Percentiles rank a stretch among this genome's conserved stretches.
Conservation (phyloP, 371 early-diverging fungal genomes). For the Dichotomocladium elegans region DNA sequence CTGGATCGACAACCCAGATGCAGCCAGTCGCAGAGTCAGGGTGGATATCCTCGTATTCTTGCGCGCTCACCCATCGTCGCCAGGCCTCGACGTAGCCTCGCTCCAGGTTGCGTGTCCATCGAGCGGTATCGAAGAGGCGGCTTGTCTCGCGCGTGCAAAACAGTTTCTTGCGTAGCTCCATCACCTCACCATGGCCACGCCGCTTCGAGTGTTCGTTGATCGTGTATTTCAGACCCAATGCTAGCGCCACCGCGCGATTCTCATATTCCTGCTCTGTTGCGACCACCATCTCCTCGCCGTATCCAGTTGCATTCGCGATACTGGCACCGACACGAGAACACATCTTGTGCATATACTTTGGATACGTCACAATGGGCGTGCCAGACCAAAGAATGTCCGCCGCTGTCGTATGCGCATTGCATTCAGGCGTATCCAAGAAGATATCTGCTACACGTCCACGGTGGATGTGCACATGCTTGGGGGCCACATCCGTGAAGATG, state of each 20-base stretch:
- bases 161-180: conserved; percentile 68
- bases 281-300: conserved; percentile 83
- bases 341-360: conserved; percentile 89
- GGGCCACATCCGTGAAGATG: conserved; percentile 91
- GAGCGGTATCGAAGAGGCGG: conserved; percentile 80
- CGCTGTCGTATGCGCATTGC: conserved; percentile 94
- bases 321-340: conserved; percentile 89
- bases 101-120: conserved; percentile 90
- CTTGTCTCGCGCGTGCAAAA: conserved; percentile 74
- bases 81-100: conserved; percentile 70
- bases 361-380: conserved; percentile 88
- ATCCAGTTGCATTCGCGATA: conserved; percentile 82
- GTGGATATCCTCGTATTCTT: conserved; percentile 52
- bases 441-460: conserved; percentile 92
- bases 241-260: conserved; percentile 72
- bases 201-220: conserved; percentile 29
- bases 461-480: conserved; percentile 89
- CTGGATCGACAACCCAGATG: conserved; percentile 46
- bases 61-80: conserved; percentile 70
- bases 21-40: conserved; percentile 22
- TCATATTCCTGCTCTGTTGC: conserved; percentile 73
- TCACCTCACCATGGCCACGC: conserved; percentile 58
- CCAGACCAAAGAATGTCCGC: conserved; percentile 94
- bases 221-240: conserved; percentile 51
- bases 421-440: conserved; percentile 91